These are phyloP conservation scores for Abrus pulchellus DNA, from an alignment of 306 rosid species.

Conservation along the genomic window DNA sequence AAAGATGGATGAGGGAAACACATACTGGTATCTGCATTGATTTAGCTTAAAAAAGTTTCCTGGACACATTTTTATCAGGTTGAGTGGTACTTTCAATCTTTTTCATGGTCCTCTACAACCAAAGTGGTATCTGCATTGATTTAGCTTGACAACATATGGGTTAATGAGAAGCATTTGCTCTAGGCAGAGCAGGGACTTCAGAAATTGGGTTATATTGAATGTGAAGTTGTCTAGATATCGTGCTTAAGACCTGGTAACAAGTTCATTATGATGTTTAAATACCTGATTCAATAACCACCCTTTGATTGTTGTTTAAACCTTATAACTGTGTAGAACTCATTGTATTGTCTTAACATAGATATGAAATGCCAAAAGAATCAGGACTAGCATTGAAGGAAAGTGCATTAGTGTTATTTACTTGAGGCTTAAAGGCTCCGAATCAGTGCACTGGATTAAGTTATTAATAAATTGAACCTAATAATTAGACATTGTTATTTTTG, in stretches of 20 bases:
- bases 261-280: neutral
- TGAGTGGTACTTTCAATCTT: neutral
- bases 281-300: slow-evolving; percentile 7
- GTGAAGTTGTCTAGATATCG: neutral
- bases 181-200: neutral
- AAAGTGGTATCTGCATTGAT: slow-evolving; percentile 9
- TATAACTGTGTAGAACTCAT: neutral
- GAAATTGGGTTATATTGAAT: neutral
- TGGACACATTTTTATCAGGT: neutral
- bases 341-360: neutral
- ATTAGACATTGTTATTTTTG: slow-evolving; percentile 36
- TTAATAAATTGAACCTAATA: slow-evolving; percentile 35
- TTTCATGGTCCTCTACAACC: neutral
- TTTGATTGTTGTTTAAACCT: slow-evolving; percentile 14
- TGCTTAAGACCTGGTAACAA: neutral
- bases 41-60: neutral
- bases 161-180: neutral
- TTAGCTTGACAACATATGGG: neutral
- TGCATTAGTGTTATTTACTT: neutral
- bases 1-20: slow-evolving; percentile 3
- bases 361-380: slow-evolving; percentile 1
- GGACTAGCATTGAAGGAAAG: slow-evolving; percentile 3
- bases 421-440: slow-evolving; percentile 4
- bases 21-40: neutral
- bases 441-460: slow-evolving; percentile 14